Conservation (phyloP, 106 monocot species). For the Phalaenopsis equestris region DNA sequence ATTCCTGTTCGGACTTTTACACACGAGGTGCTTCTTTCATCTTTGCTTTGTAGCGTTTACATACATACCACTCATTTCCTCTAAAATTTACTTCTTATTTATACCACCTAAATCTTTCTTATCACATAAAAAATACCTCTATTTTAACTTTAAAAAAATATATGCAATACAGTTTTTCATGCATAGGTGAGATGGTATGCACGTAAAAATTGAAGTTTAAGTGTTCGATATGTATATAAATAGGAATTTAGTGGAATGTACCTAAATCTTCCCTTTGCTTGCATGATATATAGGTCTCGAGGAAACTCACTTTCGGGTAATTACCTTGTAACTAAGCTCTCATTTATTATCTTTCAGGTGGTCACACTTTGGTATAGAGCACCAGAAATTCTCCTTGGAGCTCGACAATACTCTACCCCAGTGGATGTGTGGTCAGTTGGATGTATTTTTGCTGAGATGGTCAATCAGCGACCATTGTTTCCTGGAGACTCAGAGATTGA, state of each 20-base stretch:
- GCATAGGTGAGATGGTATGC: too few relatives aligned
- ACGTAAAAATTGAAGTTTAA: too few relatives aligned
- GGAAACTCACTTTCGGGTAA: background rate
- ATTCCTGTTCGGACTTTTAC: slow-evolving; percentile 94
- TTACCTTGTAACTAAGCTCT: background rate
- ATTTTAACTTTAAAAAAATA: too few relatives aligned
- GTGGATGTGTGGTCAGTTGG: slow-evolving; percentile 99
- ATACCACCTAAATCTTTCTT: too few relatives aligned
- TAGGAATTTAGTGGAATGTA: too few relatives aligned
- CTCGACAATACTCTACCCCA: slow-evolving; percentile 86
- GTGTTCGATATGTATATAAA: too few relatives aligned
- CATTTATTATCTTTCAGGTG: slow-evolving; percentile 38
- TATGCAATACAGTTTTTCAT: too few relatives aligned
- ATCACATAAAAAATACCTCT: too few relatives aligned
- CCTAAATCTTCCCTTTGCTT: background rate
- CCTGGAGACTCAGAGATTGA: slow-evolving; percentile 98
- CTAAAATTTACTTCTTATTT: too few relatives aligned
- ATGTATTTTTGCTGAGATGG: slow-evolving; percentile 99
- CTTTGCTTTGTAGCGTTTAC: background rate
- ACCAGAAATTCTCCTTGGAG: slow-evolving; percentile 88
- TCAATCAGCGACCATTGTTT: slow-evolving; percentile 72
- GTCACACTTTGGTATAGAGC: slow-evolving; percentile 99
- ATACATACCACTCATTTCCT: too few relatives aligned
- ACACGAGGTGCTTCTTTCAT: slow-evolving; percentile 61
- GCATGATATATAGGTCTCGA: background rate